A percentile compares a stretch with the other conserved stretches of the same genome.
phyloP scores from a whole-genome alignment of 441 rosid genomes.

The Omphalea diandra region DNA sequence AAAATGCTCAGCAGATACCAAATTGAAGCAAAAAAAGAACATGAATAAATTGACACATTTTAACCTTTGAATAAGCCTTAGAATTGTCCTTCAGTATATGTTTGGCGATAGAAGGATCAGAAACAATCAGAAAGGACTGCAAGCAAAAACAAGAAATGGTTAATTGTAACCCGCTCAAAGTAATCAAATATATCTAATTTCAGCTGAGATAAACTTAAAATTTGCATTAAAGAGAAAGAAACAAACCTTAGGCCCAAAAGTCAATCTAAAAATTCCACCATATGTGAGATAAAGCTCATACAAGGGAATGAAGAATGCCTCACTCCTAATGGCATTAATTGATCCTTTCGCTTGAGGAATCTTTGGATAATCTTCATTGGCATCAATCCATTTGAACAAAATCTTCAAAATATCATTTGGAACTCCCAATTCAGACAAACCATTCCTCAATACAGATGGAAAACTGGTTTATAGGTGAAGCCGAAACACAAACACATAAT shows the following conservation, averaged over 20 bases:
- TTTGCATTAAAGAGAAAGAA: conserved; percentile 4
- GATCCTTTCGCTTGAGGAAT: conserved; percentile 87
- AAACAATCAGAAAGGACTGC: conserved; percentile 92
- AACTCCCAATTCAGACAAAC: conserved; percentile 74
- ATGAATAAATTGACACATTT: neutral
- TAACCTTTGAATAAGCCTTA: conserved; percentile 89
- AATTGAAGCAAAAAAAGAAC: neutral
- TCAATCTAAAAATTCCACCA: conserved; percentile 93
- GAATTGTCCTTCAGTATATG: conserved; percentile 85
- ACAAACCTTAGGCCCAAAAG: conserved; percentile 93
- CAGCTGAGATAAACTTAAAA: neutral
- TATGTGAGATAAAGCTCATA: conserved; percentile 89
- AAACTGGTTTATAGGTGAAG: conserved; percentile 38
- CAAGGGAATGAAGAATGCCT: conserved; percentile 90
- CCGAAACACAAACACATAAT: neutral
- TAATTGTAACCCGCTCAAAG: neutral
- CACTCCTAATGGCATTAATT: conserved; percentile 58
- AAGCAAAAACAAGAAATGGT: conserved; percentile 16
- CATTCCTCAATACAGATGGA: conserved; percentile 54
- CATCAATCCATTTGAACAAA: conserved; percentile 58
- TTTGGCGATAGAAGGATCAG: conserved; percentile 93
- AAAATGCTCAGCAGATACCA: neutral
- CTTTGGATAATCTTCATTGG: conserved; percentile 49
- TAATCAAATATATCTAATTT: neutral
- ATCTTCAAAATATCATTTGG: conserved; percentile 52